Evolutionary conservation across 2,329 filamentous ascomycete genomes (phyloP), one percentile per base, ranked within the genome.

Genomic region (Colletotrichum orbiculare): DNA sequence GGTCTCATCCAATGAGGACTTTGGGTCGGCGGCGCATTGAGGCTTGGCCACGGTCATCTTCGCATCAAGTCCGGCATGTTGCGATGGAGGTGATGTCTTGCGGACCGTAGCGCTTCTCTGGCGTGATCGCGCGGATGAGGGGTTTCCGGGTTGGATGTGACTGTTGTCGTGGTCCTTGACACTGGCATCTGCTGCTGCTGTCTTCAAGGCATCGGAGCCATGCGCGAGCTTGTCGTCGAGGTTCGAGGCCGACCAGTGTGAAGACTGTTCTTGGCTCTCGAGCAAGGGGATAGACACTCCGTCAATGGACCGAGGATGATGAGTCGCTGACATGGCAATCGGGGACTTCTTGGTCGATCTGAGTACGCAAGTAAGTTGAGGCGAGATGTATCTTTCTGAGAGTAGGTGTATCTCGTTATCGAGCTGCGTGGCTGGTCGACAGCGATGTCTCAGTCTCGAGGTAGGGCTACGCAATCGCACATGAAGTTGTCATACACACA

Each of bases 21-120:
- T 59, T 8, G 53, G 63, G 3, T 63, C 63, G 13, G 53, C 47
- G 17, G 38, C 34, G 43, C 8, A 17, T 39, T 53, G 39, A 15
- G 2, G 6, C 3, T 46, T 8, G 13, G 43, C 25, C n/a, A 17
- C 25, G 8, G 6, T 66, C 48, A 1, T 65, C 48, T 34, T 54
- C 45, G 54, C 17, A 45, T 25, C 25, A 25, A 25, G 25, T 25
- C 25, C 4, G 25, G 25, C 25, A 25, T 25, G 25, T 25, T 25
- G 25, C 25, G 54, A 48, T 6, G 45, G 35, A 17, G 64, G 59
- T 25, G 64, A 49, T 10, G 62, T 63, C 34, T 45, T 50, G 25
- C 64, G 60, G 17, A 64, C 64, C n/a, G 60, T 66, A 15, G 54
- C 64, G 46, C 64, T 66, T 11, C 60, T 53, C n/a, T 38, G 60